Evolutionary conservation across 1,139 yeast species (phyloP).

Genomic region (Blastobotrys persicus): DNA sequence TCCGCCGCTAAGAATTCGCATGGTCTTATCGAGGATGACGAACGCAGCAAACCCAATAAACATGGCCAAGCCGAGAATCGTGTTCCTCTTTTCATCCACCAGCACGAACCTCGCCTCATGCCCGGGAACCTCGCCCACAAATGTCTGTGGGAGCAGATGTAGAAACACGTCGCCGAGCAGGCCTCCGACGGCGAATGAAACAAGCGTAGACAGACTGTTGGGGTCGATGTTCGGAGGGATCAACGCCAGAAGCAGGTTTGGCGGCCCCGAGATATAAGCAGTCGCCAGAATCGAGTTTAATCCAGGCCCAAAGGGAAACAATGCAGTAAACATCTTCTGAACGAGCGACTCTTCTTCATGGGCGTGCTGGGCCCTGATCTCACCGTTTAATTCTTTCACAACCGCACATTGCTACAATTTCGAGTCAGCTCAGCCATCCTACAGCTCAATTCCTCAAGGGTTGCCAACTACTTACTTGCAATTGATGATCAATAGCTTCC

Average conservation of each 20-base stretch:
- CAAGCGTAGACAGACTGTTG: slow-evolving; percentile 48
- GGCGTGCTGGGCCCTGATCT: slow-evolving; percentile 22
- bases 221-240: slow-evolving; percentile 52
- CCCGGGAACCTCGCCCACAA: slow-evolving; percentile 49
- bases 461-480: slow-evolving; percentile 18
- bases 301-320: slow-evolving; percentile 56
- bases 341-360: slow-evolving; percentile 32
- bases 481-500: slow-evolving; percentile 30
- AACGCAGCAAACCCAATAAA: slow-evolving; percentile 57
- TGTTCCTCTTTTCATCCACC: slow-evolving; percentile 49
- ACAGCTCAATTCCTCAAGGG: too few species aligned
- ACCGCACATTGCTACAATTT: slow-evolving; percentile 37
- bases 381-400: slow-evolving; percentile 38
- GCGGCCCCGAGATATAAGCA: slow-evolving; percentile 58
- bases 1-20: slow-evolving; percentile 48
- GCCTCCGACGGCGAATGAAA: slow-evolving; percentile 70
- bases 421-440: too few species aligned
- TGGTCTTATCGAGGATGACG: slow-evolving; percentile 53
- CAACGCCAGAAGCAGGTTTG: slow-evolving; percentile 52
- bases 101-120: slow-evolving; percentile 43
- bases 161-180: slow-evolving; percentile 65
- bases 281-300: slow-evolving; percentile 62
- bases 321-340: slow-evolving; percentile 26
- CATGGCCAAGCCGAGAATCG: slow-evolving; percentile 50
- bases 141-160: slow-evolving; percentile 63